phyloP scores from a whole-genome alignment of 192 early-diverging fungal species.

The Martensiomyces pterosporus region DNA sequence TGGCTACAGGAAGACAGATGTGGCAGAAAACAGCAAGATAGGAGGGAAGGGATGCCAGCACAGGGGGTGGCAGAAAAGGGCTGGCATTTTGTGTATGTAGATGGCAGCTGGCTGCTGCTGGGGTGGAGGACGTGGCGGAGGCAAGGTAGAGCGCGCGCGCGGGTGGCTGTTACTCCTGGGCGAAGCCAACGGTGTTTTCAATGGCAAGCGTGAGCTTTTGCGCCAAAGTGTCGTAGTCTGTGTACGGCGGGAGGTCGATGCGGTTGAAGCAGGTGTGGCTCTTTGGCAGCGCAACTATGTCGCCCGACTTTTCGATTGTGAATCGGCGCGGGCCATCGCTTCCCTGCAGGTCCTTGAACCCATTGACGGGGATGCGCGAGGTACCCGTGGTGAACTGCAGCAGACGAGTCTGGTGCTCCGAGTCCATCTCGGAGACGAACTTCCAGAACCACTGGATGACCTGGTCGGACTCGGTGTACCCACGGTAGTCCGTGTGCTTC shows the following conservation, averaged over 20 bases:
- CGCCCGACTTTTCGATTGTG: slow-evolving; percentile 92
- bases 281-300: slow-evolving; percentile 82
- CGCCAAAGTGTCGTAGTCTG: slow-evolving; percentile 68
- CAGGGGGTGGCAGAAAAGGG: too few relatives aligned
- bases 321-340: slow-evolving; percentile 93
- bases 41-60: too few relatives aligned
- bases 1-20: too few relatives aligned
- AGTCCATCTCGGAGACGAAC: slow-evolving; percentile 80
- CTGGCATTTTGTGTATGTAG: too few relatives aligned
- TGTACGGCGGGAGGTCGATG: slow-evolving; percentile 92
- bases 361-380: slow-evolving; percentile 96
- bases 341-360: slow-evolving; percentile 97
- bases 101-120: not conserved
- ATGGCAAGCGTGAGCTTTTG: slow-evolving; percentile 87
- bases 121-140: not conserved
- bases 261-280: slow-evolving; percentile 98
- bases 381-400: slow-evolving; percentile 98
- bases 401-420: slow-evolving; percentile 90
- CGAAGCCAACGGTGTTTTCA: slow-evolving; percentile 95
- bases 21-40: too few relatives aligned
- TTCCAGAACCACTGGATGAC: slow-evolving; percentile 97
- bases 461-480: slow-evolving; percentile 95
- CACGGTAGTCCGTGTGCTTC: slow-evolving; percentile 96
- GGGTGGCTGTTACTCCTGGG: slow-evolving; percentile 67
- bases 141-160: too few relatives aligned